Evolutionary conservation across 2,329 filamentous ascomycete species (phyloP).

Genomic region (Epichloe sibirici): DNA sequence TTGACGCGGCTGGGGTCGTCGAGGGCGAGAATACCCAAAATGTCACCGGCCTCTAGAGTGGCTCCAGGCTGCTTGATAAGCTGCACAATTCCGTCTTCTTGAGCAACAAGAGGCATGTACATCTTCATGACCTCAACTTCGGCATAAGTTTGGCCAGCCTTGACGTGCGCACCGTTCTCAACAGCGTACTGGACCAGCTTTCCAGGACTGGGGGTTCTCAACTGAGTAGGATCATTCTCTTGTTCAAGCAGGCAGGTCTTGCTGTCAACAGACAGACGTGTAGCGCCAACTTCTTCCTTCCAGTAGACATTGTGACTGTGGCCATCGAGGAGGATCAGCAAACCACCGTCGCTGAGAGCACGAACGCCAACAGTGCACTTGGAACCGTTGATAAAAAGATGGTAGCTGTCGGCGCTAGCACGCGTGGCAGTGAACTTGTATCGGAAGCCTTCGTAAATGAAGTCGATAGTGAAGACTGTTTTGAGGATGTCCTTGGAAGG

Average conservation of each 20-base stretch:
- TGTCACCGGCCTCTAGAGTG: slow-evolving; percentile 95
- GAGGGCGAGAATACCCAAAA: slow-evolving; percentile 89
- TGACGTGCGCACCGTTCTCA: slow-evolving; percentile 87
- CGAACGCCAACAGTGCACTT: slow-evolving; percentile 90
- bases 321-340: slow-evolving; percentile 80
- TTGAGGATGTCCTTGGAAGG: slow-evolving; percentile 93
- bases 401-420: slow-evolving; percentile 86
- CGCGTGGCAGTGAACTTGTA: slow-evolving; percentile 98
- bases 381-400: slow-evolving; percentile 97
- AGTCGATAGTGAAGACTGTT: slow-evolving; percentile 95
- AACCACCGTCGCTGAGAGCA: slow-evolving; percentile 83
- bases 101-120: slow-evolving; percentile 97
- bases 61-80: slow-evolving; percentile 98
- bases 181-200: slow-evolving; percentile 98
- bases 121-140: slow-evolving; percentile 99
- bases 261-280: slow-evolving; percentile 88
- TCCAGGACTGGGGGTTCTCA: slow-evolving; percentile 86
- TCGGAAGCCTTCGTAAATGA: slow-evolving; percentile 92
- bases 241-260: slow-evolving; percentile 97
- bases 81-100: slow-evolving; percentile 92
- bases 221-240: slow-evolving; percentile 96
- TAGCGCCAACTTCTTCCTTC: slow-evolving; percentile 97
- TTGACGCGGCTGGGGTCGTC: slow-evolving; percentile 95
- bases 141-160: slow-evolving; percentile 83
- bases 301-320: slow-evolving; percentile 98